Base-by-base conservation (phyloP, 163 green algal genomes). In the Prototheca stagnorum region DNA sequence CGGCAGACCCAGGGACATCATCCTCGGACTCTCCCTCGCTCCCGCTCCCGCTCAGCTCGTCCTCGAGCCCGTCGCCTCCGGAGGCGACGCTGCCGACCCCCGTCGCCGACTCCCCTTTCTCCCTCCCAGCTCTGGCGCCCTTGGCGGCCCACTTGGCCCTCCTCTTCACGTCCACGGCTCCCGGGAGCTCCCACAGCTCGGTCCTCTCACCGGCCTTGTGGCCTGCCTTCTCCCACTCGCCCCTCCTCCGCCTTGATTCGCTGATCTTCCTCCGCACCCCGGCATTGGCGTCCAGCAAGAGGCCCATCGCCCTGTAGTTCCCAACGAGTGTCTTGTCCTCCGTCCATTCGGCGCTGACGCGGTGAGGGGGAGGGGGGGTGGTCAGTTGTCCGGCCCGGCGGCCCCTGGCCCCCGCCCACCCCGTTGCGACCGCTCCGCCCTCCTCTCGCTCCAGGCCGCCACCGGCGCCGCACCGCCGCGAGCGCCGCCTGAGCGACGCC, bases 221-320 rank as follows among this genome's bases (percentile, higher is more conserved):
- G 28, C 42, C 22, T 19, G 44, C 40, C 3, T 43, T 26, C 7
- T 46, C 40, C 8, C 29, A 26, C 47, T 26, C 40, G 2, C 20
- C 29, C 39, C 56, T 62, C 39, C 54, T 70, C 27, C 61, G 42
- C 12, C 53, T 54, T 41, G 40, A 51, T 0, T 21, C 54, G 8
- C 26, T 31, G 34, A n/a, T n/a, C n/a, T n/a, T n/a, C n/a, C n/a
- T n/a, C n/a, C n/a, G n/a, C n/a, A n/a, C n/a, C n/a, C n/a, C n/a
- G n/a, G n/a, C n/a, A n/a, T 64, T 70, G 14, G 41, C 39, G 35
- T 70, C 50, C 5, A 24, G 21, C 23, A 61, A 36, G 23, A 70
- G 25, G 2, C 50, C 61, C 49, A 56, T 9, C 4, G 28, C 19
- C 27, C 57, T 25, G 40, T 64, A 64, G 50, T 70, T 70, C 11